Conservation (phyloP, 495 filamentous ascomycete species). For the Penicillium egyptiacum region DNA sequence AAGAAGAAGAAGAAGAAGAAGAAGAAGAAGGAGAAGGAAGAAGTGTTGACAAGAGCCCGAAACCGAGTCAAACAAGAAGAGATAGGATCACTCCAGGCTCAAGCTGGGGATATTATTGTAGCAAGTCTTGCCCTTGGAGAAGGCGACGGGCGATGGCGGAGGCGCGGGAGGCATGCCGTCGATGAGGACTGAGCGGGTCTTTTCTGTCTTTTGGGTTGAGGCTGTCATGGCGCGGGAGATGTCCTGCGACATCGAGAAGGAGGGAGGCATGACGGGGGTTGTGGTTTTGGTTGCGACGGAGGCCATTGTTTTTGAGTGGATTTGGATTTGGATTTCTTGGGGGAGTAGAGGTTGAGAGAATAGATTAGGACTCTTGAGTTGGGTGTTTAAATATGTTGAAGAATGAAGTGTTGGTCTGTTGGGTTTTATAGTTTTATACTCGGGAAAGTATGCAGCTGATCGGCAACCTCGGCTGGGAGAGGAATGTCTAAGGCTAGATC, state of each 20-base stretch:
- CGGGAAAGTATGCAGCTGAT: neutral
- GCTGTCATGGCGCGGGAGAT: constrained; percentile 42
- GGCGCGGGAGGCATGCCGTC: constrained; percentile 45
- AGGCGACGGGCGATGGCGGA: constrained; percentile 50
- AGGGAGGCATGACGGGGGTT: constrained; percentile 24
- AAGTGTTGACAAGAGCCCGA: too few species aligned
- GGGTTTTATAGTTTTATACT: neutral
- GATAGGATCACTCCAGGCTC: constrained; percentile 22
- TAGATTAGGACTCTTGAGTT: neutral
- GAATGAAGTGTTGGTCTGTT: neutral
- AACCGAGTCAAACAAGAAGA: neutral
- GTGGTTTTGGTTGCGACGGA: constrained; percentile 23
- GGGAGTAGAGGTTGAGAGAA: constrained; percentile 3
- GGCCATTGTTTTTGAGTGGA: constrained; percentile 23
- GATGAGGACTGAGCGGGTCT: constrained; percentile 31
- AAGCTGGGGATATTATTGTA: constrained; percentile 24
- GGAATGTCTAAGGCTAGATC: neutral
- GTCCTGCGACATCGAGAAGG: constrained; percentile 40
- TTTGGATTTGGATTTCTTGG: constrained; percentile 6
- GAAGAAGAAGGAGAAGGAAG: too few species aligned
- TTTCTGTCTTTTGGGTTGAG: constrained; percentile 23
- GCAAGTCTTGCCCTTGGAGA: constrained; percentile 22
- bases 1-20: neutral
- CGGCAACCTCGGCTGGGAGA: constrained; percentile 2
- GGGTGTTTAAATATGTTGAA: neutral